Evolutionary conservation across 805 yeast species (phyloP), one percentile per base, ranked within the genome.

Genomic region (Myxozyma geophila): DNA sequence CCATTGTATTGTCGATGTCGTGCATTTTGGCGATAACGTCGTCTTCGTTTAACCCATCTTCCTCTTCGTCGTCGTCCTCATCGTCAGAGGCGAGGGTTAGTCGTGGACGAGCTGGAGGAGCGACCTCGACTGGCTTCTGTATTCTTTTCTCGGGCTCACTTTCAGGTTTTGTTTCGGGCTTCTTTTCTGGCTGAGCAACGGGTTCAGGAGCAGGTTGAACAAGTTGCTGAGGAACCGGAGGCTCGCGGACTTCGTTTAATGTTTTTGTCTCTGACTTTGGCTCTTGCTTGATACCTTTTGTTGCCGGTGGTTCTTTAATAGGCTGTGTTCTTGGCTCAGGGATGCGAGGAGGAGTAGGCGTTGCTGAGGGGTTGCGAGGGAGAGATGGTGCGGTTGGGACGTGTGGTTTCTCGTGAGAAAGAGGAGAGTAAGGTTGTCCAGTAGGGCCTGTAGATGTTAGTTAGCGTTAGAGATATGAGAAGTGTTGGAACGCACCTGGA

Each of bases 31-130:
- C 48, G 39, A 37, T 58, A 6, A 66, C 69, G 28, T 66, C 69
- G n/a, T 49, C 52, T 35, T 59, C 69, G 41, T 66, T 62, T 10
- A 66, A 58, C 8, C 67, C 67, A n/a, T 66, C 69, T 41, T 64
- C 69, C 19, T 66, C 69, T 12, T 66, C 68, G 12, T 63, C 68
- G 15, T 62, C 64, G 10, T 44, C 60, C n/a, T 54, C 60, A 4
- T 56, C 58, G 23, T 43, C 49, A n/a, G 50, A 33, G 3, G 43
- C 50, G 9, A 43, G 58, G 1, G 50, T 44, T 6, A 43, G 50
- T 43, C 50, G 28, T 15, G 58, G 50, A 13, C 50, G 58, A 43
- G 49, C 47, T 6, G 56, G 55, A n/a, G 46, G 35, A 6, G 39
- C 37, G 21, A 2, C 21, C 21, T 12, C 21, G 19, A 19, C 21